phyloP scores from a whole-genome alignment of 805 yeast genomes.

The Saccharomycopsis selenospora region DNA sequence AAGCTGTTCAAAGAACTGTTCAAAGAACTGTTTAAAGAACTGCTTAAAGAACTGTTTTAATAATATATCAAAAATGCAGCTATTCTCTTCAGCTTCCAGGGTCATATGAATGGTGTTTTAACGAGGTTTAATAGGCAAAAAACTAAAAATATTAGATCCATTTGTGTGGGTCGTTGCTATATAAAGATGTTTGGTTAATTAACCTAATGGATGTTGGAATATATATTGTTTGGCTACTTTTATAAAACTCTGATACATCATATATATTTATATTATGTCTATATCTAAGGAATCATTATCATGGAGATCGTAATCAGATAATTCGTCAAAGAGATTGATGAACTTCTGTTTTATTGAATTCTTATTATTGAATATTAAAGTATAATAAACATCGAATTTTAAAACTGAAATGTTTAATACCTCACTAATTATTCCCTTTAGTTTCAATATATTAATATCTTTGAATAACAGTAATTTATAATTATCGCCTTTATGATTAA shows the following conservation, averaged over 20 bases:
- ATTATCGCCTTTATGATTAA: background rate
- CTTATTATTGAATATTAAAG: conserved; percentile 5
- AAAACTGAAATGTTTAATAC: conserved; percentile 5
- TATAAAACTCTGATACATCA: no score
- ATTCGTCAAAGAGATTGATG: background rate
- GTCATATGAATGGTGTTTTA: no score
- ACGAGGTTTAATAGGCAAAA: background rate
- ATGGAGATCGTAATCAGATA: conserved; percentile 1
- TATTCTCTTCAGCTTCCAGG: no score
- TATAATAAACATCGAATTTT: conserved; percentile 5
- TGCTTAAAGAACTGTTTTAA: background rate
- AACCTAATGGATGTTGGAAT: background rate
- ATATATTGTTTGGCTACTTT: no score
- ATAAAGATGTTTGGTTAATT: background rate
- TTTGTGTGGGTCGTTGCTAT: no score
- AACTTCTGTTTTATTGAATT: background rate
- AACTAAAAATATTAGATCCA: background rate
- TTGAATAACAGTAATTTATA: conserved; percentile 1
- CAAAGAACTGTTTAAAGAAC: background rate
- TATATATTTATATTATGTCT: no score
- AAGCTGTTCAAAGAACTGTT: no score
- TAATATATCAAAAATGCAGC: no score
- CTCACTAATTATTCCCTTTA: conserved; percentile 12
- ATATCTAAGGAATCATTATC: no score
- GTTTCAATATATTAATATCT: conserved; percentile 2